These are phyloP conservation scores for Desmodesmus armatus DNA, from an alignment of 139 green algal species.

Conservation along the genomic window DNA sequence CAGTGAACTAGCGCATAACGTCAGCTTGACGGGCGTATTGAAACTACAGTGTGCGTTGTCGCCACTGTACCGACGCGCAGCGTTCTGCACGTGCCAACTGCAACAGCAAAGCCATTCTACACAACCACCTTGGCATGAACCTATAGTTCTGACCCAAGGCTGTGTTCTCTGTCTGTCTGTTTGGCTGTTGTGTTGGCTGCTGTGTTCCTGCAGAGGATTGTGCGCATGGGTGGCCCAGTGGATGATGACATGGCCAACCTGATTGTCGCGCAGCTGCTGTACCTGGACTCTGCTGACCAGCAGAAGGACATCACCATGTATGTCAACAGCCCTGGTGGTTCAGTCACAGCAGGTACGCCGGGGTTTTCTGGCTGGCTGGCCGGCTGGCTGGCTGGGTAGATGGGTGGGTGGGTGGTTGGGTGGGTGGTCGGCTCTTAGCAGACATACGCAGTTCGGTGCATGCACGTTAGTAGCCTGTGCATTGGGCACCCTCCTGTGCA, in stretches of 20 bases:
- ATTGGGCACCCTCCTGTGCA: no score
- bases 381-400: neutral
- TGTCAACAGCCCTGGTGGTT: conserved; percentile 98
- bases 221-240: conserved; percentile 95
- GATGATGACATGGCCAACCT: conserved; percentile 99
- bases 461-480: neutral
- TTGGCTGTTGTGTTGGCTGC: conserved; percentile 3
- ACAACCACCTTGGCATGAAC: no score
- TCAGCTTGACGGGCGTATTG: no score
- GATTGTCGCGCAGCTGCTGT: conserved; percentile 97
- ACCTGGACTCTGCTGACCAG: conserved; percentile 90
- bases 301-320: conserved; percentile 98
- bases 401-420: no score
- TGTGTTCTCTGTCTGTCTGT: neutral
- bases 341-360: conserved; percentile 87
- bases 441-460: neutral
- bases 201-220: conserved; percentile 86
- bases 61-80: no score
- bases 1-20: no score
- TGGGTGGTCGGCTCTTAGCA: no score
- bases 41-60: no score
- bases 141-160: no score
- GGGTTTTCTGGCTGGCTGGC: neutral
- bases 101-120: no score
- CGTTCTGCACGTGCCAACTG: no score